Percentiles rank a stretch among this genome's conserved stretches.
Conservation (phyloP, 345 rosid genomes). For the Anacardium occidentale region DNA sequence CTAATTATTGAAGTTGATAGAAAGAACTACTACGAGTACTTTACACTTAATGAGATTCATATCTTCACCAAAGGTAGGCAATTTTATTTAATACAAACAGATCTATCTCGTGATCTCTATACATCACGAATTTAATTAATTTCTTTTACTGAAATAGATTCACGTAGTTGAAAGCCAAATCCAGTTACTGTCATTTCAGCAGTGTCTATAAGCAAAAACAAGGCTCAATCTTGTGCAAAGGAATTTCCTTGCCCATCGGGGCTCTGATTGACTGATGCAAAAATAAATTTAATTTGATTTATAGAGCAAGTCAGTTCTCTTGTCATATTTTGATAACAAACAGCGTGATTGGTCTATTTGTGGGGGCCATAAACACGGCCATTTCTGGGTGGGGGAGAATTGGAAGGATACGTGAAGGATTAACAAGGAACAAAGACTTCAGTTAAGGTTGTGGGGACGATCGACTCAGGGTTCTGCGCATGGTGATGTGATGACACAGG, state of each 20-base stretch:
- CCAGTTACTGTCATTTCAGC: not conserved
- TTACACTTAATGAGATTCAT: too few species aligned
- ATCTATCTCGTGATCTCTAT: conserved; percentile 6
- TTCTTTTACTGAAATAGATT: too few species aligned
- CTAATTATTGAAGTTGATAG: too few species aligned
- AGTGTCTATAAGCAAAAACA: not conserved
- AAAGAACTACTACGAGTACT: too few species aligned
- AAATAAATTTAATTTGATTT: not conserved
- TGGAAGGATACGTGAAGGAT: not conserved
- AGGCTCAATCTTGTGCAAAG: not conserved
- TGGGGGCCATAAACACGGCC: not conserved
- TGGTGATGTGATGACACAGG: too few species aligned
- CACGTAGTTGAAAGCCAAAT: not conserved
- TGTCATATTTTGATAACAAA: not conserved
- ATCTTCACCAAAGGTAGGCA: not conserved
- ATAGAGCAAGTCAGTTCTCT: not conserved
- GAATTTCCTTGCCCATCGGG: not conserved
- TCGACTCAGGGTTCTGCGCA: not conserved
- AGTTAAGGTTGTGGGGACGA: not conserved
- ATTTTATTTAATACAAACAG: not conserved
- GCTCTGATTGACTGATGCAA: not conserved
- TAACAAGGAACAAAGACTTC: not conserved
- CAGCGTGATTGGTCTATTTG: not conserved
- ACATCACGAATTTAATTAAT: not conserved
- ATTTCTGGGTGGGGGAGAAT: not conserved